Evolutionary conservation across 108 stramenopile species (phyloP), one percentile per base, ranked within the genome.

Genomic region (Chaetoceros muelleri): DNA sequence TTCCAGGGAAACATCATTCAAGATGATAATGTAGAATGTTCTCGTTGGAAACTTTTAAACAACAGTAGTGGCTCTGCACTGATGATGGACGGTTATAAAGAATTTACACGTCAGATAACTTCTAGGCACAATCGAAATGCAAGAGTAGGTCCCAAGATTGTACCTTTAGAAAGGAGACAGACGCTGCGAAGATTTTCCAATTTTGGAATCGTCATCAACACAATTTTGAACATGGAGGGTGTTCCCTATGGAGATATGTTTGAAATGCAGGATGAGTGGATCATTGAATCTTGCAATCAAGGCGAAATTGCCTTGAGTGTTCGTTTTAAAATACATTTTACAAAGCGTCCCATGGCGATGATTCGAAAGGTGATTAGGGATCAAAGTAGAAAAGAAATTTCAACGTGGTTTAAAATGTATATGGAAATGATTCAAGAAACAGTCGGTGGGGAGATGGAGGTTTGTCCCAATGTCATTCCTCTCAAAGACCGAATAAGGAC

Each of bases 181-280:
- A 28, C 40, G 1, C 27, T 74, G 8, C 48, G 60, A 23, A 57
- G 64, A 27, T 80, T 68, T 62, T 57, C 52, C n/a, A 54, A 61
- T 20, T 17, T 56, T 30, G 78, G 70, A 20, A 50, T 71, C 10
- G 28, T 52, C 20, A 24, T 80, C 18, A 57, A 66, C 27, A 72
- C 66, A 40, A 48, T 23, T n/a, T 72, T 73, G 0, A 54, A 54
- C 10, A 61, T 80, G 0, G 46, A 65, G 44, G 70, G 73, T 3
- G 44, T 80, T 31, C 74, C 77, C 0, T 46, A 19, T 34, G 70
- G 69, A 0, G 82, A 84, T 58, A 61, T 63, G n/a, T 88, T 88
- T 63, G 69, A 65, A 24, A 72, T 88, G 0, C 72, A 79, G 46
- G 86, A 88, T 48, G 53, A 54, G 46, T 88, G 86, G 82, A 45